Conservation (phyloP, 1,284 basidiomycete genomes). For the Waitea zeae region DNA sequence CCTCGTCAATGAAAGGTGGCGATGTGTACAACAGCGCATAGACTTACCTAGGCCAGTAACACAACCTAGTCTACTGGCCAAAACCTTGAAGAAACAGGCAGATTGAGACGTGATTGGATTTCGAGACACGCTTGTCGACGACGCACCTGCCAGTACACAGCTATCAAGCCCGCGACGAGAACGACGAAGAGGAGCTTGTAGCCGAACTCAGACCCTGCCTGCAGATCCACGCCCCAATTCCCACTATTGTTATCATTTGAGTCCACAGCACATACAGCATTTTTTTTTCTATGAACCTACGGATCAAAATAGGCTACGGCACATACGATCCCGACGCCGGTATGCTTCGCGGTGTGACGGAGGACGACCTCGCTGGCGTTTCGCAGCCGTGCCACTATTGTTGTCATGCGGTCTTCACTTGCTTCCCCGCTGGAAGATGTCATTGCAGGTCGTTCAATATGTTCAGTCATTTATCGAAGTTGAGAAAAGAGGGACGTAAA, state of each 20-base stretch:
- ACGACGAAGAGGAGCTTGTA: slow-evolving; percentile 82
- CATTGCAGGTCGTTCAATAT: no score
- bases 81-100: no score
- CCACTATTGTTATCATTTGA: slow-evolving; percentile 21
- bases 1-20: slow-evolving; percentile 1
- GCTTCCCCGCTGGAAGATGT: no score
- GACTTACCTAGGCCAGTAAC: slow-evolving; percentile 49
- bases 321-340: slow-evolving; percentile 30
- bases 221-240: slow-evolving; percentile 63
- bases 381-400: neutral
- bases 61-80: slow-evolving; percentile 46
- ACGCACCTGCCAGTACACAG: slow-evolving; percentile 57
- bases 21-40: neutral
- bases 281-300: slow-evolving; percentile 16
- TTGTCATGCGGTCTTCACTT: no score
- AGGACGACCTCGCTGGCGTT: slow-evolving; percentile 9
- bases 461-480: no score
- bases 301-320: slow-evolving; percentile 39
- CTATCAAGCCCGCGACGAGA: slow-evolving; percentile 70
- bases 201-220: slow-evolving; percentile 62
- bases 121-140: neutral
- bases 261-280: neutral
- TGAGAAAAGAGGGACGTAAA: no score
- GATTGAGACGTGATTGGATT: neutral
- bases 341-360: slow-evolving; percentile 24